A percentile compares a stretch with the other conserved stretches of the same genome.
Evolutionary conservation across 2,329 filamentous ascomycete genomes (phyloP).

Genomic region (Ophiostoma fasciatum): DNA sequence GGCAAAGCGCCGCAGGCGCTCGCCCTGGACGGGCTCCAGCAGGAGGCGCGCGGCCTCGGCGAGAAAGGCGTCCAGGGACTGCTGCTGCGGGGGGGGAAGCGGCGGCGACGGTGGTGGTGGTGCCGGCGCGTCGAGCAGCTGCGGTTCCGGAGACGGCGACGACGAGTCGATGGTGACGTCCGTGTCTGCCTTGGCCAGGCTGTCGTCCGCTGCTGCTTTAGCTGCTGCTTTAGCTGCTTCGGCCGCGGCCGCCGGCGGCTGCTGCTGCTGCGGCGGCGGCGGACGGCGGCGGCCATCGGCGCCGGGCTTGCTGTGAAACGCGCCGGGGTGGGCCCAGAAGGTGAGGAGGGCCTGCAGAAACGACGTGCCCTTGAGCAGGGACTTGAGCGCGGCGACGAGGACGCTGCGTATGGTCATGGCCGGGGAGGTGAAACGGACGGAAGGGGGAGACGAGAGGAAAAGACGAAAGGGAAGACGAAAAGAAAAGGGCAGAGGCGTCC

Average conservation of each 20-base stretch:
- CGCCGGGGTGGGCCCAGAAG: constrained; percentile 32
- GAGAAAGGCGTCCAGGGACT: background rate
- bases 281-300: background rate
- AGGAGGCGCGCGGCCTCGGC: constrained; percentile 37
- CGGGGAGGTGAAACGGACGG: constrained; percentile 26
- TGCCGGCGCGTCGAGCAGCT: too few relatives aligned
- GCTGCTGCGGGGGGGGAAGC: too few relatives aligned
- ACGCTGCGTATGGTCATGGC: constrained; percentile 44
- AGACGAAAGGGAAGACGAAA: background rate
- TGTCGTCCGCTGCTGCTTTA: background rate
- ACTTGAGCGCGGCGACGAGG: constrained; percentile 40
- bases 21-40: constrained; percentile 29
- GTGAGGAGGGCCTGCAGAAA: constrained; percentile 41
- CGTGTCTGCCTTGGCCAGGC: too few relatives aligned
- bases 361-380: constrained; percentile 43
- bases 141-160: too few relatives aligned
- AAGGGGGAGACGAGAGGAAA: background rate
- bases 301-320: background rate
- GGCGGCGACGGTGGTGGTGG: too few relatives aligned
- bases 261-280: background rate
- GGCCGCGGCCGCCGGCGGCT: background rate
- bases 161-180: too few relatives aligned
- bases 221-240: constrained; percentile 9
- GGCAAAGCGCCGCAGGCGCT: constrained; percentile 32
- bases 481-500: background rate